Evolutionary conservation across 176 grass and related monocot genomes (phyloP).

Genomic region (Dendrocalamus sinicus): DNA sequence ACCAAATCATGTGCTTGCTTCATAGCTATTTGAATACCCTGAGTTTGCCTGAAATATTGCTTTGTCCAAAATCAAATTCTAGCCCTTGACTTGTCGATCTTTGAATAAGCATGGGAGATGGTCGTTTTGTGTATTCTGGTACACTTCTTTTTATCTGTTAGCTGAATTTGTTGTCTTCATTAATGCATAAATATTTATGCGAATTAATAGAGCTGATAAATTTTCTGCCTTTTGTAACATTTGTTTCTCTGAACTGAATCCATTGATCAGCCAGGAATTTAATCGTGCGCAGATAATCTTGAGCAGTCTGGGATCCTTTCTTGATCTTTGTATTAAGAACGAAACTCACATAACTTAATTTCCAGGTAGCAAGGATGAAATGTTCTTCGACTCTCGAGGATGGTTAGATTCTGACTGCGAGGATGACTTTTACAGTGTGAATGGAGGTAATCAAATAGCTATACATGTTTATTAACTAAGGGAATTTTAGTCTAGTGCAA

Average conservation of each 20-base stretch:
- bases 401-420: constrained; percentile 94
- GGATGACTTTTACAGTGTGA: constrained; percentile 94
- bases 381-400: constrained; percentile 80
- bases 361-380: constrained; percentile 81
- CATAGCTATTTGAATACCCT: constrained; percentile 9
- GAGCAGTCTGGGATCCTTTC: no score
- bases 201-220: neutral
- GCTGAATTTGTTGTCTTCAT: constrained; percentile 16
- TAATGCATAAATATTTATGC: neutral
- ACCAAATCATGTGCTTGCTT: constrained; percentile 32
- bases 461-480: neutral
- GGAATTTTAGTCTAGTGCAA: constrained; percentile 16
- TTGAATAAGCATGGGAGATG: neutral
- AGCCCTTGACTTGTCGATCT: constrained; percentile 7
- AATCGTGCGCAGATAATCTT: no score
- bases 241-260: neutral
- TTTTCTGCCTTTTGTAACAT: neutral
- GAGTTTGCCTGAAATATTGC: neutral
- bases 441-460: constrained; percentile 72
- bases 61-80: constrained; percentile 24
- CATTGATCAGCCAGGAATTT: neutral
- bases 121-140: neutral
- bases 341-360: constrained; percentile 38
- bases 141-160: neutral
- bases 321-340: neutral